Percentiles rank a stretch among this genome's conserved stretches.
These are phyloP conservation scores for Ustilago lituana DNA, from an alignment of 1,284 basidiomycete species.

Conservation along the genomic window DNA sequence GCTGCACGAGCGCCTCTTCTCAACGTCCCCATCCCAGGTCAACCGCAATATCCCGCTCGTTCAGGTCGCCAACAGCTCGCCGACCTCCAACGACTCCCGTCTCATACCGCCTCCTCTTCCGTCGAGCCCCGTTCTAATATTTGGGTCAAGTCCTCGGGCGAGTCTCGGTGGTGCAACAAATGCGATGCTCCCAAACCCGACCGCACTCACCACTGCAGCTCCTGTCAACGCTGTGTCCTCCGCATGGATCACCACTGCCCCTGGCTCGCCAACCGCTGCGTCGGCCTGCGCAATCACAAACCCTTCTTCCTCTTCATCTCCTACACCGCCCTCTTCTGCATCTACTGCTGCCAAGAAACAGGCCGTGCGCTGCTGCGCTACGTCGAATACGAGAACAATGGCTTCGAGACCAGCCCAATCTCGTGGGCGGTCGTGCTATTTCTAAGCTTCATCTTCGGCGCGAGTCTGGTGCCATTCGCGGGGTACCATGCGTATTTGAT, in stretches of 20 bases:
- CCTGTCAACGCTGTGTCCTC: slow-evolving; percentile 57
- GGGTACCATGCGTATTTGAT: slow-evolving; percentile 65
- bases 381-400: slow-evolving; percentile 43
- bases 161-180: slow-evolving; percentile 56
- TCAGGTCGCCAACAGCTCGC: slow-evolving; percentile 49
- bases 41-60: slow-evolving; percentile 48
- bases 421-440: slow-evolving; percentile 66
- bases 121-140: slow-evolving; percentile 35
- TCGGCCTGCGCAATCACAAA: slow-evolving; percentile 67
- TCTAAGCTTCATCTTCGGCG: slow-evolving; percentile 57
- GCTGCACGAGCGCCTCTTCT: slow-evolving; percentile 33
- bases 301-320: slow-evolving; percentile 67
- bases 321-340: slow-evolving; percentile 62
- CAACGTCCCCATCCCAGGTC: slow-evolving; percentile 41
- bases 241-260: slow-evolving; percentile 71
- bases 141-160: slow-evolving; percentile 58
- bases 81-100: slow-evolving; percentile 25
- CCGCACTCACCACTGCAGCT: slow-evolving; percentile 62
- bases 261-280: slow-evolving; percentile 70
- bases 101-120: neutral
- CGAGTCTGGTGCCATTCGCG: slow-evolving; percentile 58
- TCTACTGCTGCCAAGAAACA: slow-evolving; percentile 48
- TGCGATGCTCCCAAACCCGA: slow-evolving; percentile 64
- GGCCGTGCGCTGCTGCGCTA: slow-evolving; percentile 52
- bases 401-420: slow-evolving; percentile 64